Base-by-base conservation (phyloP, 2,329 filamentous ascomycete species). In the Monosporascus sp. region DNA sequence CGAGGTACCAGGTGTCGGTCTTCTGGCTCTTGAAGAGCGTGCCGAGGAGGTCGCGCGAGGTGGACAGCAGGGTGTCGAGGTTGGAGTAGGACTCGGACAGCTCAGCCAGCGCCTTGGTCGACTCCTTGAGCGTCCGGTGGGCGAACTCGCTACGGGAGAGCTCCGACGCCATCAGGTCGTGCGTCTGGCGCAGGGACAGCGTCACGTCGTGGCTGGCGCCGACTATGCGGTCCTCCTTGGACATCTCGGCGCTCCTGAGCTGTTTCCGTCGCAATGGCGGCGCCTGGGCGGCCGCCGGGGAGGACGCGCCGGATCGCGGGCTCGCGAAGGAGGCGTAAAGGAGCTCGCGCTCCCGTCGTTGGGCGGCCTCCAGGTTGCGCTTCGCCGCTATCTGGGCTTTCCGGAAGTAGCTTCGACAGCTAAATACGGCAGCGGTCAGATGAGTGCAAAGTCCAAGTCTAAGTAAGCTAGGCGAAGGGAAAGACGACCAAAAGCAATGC, bases 1-100 rank as follows among this genome's bases (percentile, higher is more conserved):
- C 88, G 37, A 99, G 81, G 68, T 99, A 99, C 94, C 94, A 99
- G 2, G 92, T 97, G 68, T 99, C 94, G 59, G 88, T 94, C 78
- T 99, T 99, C 67, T 95, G 90, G 58, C 89, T 94, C 56, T 84
- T 83, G 47, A 97, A 74, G 46, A 99, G 76, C 18, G 89, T 90
- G 6, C 84, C 83, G 7, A 97, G 81, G 18, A 99, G 76, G 52
- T 85, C 85, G 58, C 83, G 81, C 46, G 89, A 92, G 52, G 82
- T 88, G 3, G 82, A 78, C 38, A 99, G 78, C 65, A 97, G 80
- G 14, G 82, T 82, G 62, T 93, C 90, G 5, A 97, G 81, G 48
- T 84, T 84, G 20, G 79, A 84, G 72, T 99, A 99, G 38, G 83
- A 87, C 63, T 95, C 88, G 4, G 87, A 84, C 1, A 99, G 80